Evolutionary conservation across 768 basidiomycete genomes (phyloP).

Genomic region (Clitopilus passeckerianus): DNA sequence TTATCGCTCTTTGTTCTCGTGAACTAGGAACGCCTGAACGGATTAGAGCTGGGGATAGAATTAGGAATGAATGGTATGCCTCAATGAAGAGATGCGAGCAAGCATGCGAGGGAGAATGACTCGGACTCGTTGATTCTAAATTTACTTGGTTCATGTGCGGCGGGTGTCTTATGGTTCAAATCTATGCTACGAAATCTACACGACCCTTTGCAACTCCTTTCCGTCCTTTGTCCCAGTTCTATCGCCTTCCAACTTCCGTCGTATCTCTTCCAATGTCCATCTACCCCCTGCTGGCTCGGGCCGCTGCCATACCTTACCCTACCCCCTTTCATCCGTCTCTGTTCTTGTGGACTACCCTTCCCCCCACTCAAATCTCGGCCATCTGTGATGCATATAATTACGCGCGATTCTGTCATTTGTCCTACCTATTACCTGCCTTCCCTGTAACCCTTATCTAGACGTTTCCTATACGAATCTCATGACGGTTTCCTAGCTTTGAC

Average conservation of each 20-base stretch:
- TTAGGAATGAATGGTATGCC: background rate
- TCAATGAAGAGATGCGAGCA: background rate
- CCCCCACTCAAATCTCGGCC: background rate
- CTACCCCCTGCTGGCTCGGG: too few species aligned
- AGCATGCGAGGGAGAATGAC: background rate
- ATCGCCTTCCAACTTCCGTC: too few species aligned
- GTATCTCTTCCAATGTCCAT: too few species aligned
- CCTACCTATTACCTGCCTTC: background rate
- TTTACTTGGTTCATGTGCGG: background rate
- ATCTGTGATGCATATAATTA: conserved; percentile 1
- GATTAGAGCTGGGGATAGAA: background rate
- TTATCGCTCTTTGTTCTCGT: too few species aligned
- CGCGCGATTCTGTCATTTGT: background rate
- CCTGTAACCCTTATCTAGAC: background rate
- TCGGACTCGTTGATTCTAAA: background rate
- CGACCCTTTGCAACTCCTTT: background rate
- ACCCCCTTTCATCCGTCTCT: background rate
- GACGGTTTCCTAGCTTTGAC: background rate
- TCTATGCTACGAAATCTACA: background rate
- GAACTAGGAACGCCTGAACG: background rate
- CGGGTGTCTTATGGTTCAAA: background rate
- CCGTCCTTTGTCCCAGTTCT: background rate
- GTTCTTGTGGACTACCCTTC: background rate
- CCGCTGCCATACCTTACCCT: background rate
- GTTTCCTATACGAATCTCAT: background rate